Evolutionary conservation across 139 green algal species (phyloP).

Genomic region (Chlorella sp.): DNA sequence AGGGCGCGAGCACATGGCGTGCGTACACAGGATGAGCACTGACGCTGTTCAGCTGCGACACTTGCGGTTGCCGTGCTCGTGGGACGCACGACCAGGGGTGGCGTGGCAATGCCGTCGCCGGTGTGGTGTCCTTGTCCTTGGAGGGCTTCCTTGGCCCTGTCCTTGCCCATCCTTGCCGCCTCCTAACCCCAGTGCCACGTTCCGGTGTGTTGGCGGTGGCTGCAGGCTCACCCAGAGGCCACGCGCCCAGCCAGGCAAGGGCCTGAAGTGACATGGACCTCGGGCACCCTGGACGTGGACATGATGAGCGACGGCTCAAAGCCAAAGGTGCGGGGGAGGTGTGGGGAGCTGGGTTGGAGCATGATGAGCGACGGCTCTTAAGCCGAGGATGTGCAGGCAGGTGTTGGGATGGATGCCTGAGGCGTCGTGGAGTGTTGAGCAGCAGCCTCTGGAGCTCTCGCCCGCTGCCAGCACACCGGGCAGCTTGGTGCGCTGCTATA

Average conservation of each 20-base stretch:
- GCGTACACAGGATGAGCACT: too few species aligned
- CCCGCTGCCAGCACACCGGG: neutral
- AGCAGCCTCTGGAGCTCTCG: neutral
- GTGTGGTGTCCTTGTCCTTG: too few species aligned
- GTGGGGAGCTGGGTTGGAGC: neutral
- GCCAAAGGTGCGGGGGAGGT: neutral
- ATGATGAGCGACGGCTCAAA: conserved; percentile 24
- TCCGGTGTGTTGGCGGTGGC: too few species aligned
- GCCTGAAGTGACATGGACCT: conserved; percentile 62
- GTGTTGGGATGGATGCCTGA: neutral
- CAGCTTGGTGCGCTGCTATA: too few species aligned
- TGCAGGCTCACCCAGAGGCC: conserved; percentile 61
- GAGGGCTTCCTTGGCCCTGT: too few species aligned
- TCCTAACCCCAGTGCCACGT: too few species aligned
- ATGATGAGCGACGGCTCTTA: neutral
- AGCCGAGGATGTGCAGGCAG: neutral
- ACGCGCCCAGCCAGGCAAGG: conserved; percentile 46
- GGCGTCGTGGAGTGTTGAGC: neutral
- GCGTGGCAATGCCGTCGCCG: too few species aligned
- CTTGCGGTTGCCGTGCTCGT: too few species aligned
- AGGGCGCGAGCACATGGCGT: too few species aligned
- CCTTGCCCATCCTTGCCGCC: too few species aligned
- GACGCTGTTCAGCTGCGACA: too few species aligned
- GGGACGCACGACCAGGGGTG: too few species aligned
- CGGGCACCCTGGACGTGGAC: conserved; percentile 55